A percentile compares a stretch with the other conserved stretches of the same genome.
These are phyloP conservation scores for Rhizopogon vinicolor DNA, from an alignment of 768 basidiomycete species.

Conservation along the genomic window DNA sequence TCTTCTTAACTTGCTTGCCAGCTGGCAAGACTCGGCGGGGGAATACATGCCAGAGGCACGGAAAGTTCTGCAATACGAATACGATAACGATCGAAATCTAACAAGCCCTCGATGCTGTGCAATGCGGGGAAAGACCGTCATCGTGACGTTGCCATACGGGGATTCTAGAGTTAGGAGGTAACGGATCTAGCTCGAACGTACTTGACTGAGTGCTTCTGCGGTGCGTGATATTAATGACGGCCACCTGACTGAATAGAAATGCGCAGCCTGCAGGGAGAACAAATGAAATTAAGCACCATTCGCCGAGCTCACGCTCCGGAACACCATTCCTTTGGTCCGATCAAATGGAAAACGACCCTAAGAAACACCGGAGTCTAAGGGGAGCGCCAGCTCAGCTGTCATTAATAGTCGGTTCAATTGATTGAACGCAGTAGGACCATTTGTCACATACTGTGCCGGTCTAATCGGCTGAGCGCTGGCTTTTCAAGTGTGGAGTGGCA, in stretches of 20 bases:
- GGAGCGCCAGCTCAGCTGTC: neutral
- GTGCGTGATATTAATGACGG: neutral
- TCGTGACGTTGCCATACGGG: neutral
- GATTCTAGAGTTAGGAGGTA: neutral
- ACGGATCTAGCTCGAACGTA: neutral
- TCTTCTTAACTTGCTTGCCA: neutral
- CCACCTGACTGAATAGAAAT: neutral
- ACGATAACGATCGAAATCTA: neutral
- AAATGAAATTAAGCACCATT: neutral
- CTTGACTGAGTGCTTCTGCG: neutral
- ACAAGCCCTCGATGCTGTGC: neutral
- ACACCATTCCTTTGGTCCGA: neutral
- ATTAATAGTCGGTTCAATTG: neutral
- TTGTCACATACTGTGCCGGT: neutral
- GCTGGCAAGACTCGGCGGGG: neutral
- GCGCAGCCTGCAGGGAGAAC: neutral
- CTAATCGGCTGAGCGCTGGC: neutral
- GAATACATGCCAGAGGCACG: neutral
- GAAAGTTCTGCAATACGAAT: neutral
- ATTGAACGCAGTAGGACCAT: neutral
- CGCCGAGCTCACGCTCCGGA: neutral
- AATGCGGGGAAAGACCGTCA: neutral
- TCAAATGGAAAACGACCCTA: constrained; percentile 2
- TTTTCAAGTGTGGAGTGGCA: neutral
- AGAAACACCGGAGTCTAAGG: neutral